Conservation (phyloP, 352 stramenopile species). For the Phytophthora sp. region DNA sequence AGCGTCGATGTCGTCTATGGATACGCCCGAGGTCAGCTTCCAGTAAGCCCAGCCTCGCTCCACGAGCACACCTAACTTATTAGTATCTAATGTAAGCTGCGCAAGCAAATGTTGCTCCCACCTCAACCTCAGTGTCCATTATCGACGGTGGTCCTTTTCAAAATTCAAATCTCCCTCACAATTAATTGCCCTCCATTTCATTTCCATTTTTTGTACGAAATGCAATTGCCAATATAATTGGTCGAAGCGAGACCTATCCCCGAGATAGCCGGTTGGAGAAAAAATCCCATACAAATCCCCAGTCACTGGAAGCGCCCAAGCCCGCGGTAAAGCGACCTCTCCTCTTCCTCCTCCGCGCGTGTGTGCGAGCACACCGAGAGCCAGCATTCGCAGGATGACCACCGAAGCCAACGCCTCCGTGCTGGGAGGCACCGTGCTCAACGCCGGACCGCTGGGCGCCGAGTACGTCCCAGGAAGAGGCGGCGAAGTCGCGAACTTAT, state of each 20-base stretch:
- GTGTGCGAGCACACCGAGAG: slow-evolving; percentile 30
- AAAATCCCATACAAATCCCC: slow-evolving; percentile 16
- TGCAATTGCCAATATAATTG: background rate
- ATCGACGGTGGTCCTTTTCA: background rate
- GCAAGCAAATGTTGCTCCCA: slow-evolving; percentile 28
- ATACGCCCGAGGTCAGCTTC: slow-evolving; percentile 29
- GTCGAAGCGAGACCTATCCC: background rate
- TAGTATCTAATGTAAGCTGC: slow-evolving; percentile 39
- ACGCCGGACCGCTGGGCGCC: slow-evolving; percentile 63
- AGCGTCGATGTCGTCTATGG: slow-evolving; percentile 36
- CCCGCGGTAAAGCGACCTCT: slow-evolving; percentile 15
- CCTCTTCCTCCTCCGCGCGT: slow-evolving; percentile 16
- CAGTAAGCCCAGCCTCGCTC: slow-evolving; percentile 18
- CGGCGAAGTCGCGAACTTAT: slow-evolving; percentile 29
- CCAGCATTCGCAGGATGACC: slow-evolving; percentile 38
- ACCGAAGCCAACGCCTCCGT: slow-evolving; percentile 50
- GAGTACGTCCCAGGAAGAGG: slow-evolving; percentile 43
- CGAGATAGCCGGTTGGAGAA: too few relatives aligned
- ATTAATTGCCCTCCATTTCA: slow-evolving; percentile 8
- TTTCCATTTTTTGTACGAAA: too few relatives aligned
- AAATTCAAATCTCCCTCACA: background rate
- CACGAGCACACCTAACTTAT: slow-evolving; percentile 37
- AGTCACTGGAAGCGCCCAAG: slow-evolving; percentile 17
- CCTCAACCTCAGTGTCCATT: background rate
- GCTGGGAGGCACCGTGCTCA: slow-evolving; percentile 65